phyloP scores from a whole-genome alignment of 306 rosid genomes.

The Herpetospermum pedunculosum region DNA sequence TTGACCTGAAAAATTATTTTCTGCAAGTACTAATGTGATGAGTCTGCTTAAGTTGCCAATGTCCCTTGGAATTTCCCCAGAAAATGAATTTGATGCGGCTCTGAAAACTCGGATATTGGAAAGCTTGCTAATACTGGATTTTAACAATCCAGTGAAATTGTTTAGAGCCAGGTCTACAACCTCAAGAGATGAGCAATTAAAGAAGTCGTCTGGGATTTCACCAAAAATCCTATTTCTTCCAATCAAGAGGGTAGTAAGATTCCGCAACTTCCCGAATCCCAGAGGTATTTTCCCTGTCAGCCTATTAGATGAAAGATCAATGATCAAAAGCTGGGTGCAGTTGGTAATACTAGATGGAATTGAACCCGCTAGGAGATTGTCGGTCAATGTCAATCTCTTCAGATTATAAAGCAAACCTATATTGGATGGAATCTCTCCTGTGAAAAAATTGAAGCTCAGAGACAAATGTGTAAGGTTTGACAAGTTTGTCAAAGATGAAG shows the following conservation, averaged over 20 bases:
- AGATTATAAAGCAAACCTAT: slow-evolving; percentile 55
- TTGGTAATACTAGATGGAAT: slow-evolving; percentile 63
- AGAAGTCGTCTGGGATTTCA: slow-evolving; percentile 69
- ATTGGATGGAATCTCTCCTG: slow-evolving; percentile 64
- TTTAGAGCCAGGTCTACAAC: slow-evolving; percentile 36
- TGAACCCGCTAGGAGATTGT: slow-evolving; percentile 34
- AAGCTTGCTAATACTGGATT: slow-evolving; percentile 49
- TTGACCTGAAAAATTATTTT: slow-evolving; percentile 53
- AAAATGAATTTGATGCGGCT: slow-evolving; percentile 34
- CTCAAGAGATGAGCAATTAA: slow-evolving; percentile 50
- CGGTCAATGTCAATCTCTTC: slow-evolving; percentile 31
- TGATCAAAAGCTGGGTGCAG: slow-evolving; percentile 38
- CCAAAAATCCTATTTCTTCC: slow-evolving; percentile 44
- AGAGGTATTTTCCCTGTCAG: slow-evolving; percentile 54
- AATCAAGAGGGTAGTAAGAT: slow-evolving; percentile 47
- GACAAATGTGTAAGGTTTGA: slow-evolving; percentile 48
- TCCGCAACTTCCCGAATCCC: slow-evolving; percentile 46
- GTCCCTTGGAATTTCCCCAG: slow-evolving; percentile 57
- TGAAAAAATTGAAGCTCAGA: slow-evolving; percentile 45
- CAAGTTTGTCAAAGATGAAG: slow-evolving; percentile 56
- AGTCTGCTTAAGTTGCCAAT: slow-evolving; percentile 58
- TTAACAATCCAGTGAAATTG: slow-evolving; percentile 44
- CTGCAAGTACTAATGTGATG: slow-evolving; percentile 27
- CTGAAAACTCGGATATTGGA: slow-evolving; percentile 26
- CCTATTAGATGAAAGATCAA: slow-evolving; percentile 32